Evolutionary conservation across 768 basidiomycete genomes (phyloP).

Genomic region (Termitomyces sp.): DNA sequence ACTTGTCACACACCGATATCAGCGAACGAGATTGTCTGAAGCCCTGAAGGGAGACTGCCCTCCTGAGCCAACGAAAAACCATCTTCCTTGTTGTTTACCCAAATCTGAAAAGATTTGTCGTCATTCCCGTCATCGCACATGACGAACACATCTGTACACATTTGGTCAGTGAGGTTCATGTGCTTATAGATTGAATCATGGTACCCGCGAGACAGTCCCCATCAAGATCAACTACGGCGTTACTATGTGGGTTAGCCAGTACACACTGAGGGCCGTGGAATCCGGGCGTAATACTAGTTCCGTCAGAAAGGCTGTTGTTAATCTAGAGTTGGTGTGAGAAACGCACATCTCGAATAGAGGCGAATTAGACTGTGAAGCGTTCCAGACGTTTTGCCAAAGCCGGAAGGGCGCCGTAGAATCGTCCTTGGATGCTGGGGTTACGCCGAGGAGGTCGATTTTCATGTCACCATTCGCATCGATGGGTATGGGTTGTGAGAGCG

Average conservation of each 20-base stretch:
- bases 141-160: constrained; percentile 73
- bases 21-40: constrained; percentile 81
- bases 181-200: background rate
- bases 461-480: constrained; percentile 88
- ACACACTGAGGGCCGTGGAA: constrained; percentile 67
- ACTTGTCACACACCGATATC: constrained; percentile 66
- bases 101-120: constrained; percentile 80
- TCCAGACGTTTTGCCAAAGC: constrained; percentile 83
- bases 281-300: constrained; percentile 51
- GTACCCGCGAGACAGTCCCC: constrained; percentile 93
- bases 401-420: constrained; percentile 40
- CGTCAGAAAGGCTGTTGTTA: background rate
- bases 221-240: constrained; percentile 90
- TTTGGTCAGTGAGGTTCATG: background rate
- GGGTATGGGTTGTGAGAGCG: constrained; percentile 75
- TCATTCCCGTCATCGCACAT: constrained; percentile 68
- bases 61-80: constrained; percentile 71
- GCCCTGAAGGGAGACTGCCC: constrained; percentile 69
- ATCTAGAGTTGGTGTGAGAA: background rate
- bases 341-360: constrained; percentile 68
- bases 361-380: constrained; percentile 47
- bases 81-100: constrained; percentile 79
- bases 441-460: constrained; percentile 83
- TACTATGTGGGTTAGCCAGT: constrained; percentile 88
- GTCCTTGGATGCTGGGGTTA: constrained; percentile 37